Base-by-base conservation (phyloP, 805 yeast species). In the Candida takata region DNA sequence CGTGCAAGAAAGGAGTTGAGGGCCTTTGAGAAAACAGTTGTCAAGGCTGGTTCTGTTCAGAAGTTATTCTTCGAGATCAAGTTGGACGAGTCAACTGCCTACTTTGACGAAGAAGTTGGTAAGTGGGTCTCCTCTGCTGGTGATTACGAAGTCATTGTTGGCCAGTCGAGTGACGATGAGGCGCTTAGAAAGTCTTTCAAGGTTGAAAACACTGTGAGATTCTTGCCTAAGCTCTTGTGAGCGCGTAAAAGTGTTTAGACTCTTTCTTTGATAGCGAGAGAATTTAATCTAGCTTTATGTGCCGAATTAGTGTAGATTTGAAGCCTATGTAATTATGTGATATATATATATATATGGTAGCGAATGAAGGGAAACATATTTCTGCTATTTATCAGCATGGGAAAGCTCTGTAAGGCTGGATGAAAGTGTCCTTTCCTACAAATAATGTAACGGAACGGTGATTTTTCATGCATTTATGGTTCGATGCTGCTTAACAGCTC, bases 1-100 rank as follows among this genome's bases (percentile, higher is more conserved):
- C 67, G 83, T 48, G 79, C 84, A 4, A 48, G 63, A 16, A 77
- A 77, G 54, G 83, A 67, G 58, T 63, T 77, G 50, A 76, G 72
- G 51, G 79, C 70, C 12, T 77, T 73, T 49, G 66, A 58, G 9
- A 77, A 78, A 55, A 67, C 70, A 4, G 48, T 37, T 25, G 48
- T 77, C 37, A 42, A 57, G 29, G 57, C 75, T 3, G 77, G 76
- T 8, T 67, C 65, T 40, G 40, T 61, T 5, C 51, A 54, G 29
- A 44, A 48, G 1, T 70, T 67, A 14, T 40, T 43, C 3, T 45
- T 74, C 25, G 41, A 40, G 4, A 44, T 72, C 19, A 58, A 65
- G 1, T 33, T 69, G 38, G 69, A 67, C 40, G 74, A 74, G 37
- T 60, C 70, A 1, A 62, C 72, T 11, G 71, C 79, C 0, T 76